Evolutionary conservation across 495 filamentous ascomycete genomes (phyloP).

Genomic region (Lasiosphaeriaceae sp.): DNA sequence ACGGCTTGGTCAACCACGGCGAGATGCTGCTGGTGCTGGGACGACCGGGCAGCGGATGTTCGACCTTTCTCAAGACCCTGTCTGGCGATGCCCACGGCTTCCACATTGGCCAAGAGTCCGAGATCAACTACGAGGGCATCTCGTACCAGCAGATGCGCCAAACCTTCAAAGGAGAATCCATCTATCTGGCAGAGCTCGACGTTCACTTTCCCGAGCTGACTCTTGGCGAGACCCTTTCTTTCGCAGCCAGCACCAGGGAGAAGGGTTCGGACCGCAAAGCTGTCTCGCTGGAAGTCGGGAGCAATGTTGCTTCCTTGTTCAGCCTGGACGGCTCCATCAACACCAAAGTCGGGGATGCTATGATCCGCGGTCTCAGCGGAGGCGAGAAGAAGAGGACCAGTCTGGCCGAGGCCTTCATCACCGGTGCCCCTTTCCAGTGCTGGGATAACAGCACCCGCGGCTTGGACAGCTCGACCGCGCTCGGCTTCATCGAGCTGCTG

Average conservation of each 20-base stretch:
- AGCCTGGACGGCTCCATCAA: constrained; percentile 29
- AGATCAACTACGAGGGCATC: constrained; percentile 69
- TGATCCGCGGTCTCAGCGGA: constrained; percentile 63
- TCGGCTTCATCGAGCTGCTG: constrained; percentile 68
- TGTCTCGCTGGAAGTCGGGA: background rate
- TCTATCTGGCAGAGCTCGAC: constrained; percentile 77
- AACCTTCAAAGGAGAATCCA: constrained; percentile 69
- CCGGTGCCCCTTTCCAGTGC: constrained; percentile 38
- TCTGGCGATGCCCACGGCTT: constrained; percentile 64
- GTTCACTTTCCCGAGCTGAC: constrained; percentile 71
- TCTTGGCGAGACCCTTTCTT: constrained; percentile 71
- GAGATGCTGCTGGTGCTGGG: constrained; percentile 79
- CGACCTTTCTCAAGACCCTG: constrained; percentile 71
- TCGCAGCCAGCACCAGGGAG: constrained; percentile 54
- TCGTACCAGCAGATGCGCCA: constrained; percentile 60
- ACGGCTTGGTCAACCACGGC: constrained; percentile 65
- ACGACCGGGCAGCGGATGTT: constrained; percentile 72
- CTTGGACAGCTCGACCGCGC: constrained; percentile 68
- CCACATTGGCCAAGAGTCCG: constrained; percentile 57
- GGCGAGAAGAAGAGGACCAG: constrained; percentile 53
- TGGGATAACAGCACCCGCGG: constrained; percentile 73
- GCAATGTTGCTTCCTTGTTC: constrained; percentile 64
- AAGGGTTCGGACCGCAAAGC: background rate
- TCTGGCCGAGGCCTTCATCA: constrained; percentile 44
- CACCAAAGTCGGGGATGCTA: constrained; percentile 78